phyloP scores from a whole-genome alignment of 2,329 filamentous ascomycete species.

The Waltergamsia citrina region DNA sequence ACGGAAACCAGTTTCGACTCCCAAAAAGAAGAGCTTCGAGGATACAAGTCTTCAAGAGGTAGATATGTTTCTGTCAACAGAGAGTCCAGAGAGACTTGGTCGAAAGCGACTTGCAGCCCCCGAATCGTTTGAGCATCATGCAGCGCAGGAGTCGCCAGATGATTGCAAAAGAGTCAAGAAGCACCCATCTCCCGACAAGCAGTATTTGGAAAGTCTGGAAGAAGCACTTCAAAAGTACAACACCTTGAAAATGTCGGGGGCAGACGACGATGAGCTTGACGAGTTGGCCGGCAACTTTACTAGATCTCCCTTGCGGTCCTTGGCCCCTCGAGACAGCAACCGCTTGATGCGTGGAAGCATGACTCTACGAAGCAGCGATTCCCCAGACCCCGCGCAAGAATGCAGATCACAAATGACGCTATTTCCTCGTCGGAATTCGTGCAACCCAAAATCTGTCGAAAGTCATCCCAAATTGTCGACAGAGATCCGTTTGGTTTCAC shows the following conservation, averaged over 20 bases:
- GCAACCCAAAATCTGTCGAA: slow-evolving; percentile 7
- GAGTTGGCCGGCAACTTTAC: slow-evolving; percentile 16
- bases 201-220: slow-evolving; percentile 26
- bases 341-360: slow-evolving; percentile 5
- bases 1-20: background rate
- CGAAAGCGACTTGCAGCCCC: too few species aligned
- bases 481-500: slow-evolving; percentile 11
- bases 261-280: slow-evolving; percentile 13
- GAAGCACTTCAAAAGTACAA: slow-evolving; percentile 22
- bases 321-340: slow-evolving; percentile 19
- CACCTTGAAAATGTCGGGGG: slow-evolving; percentile 9
- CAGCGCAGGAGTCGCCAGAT: background rate
- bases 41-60: too few species aligned
- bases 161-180: slow-evolving; percentile 23
- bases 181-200: slow-evolving; percentile 34
- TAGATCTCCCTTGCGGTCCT: slow-evolving; percentile 7
- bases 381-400: too few species aligned
- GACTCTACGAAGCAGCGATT: background rate
- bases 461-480: too few species aligned
- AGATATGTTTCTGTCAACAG: too few species aligned
- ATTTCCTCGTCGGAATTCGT: too few species aligned
- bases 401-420: too few species aligned
- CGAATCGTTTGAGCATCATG: too few species aligned
- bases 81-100: too few species aligned
- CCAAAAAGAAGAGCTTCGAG: background rate